phyloP scores from a whole-genome alignment of 352 stramenopile genomes.

The Phytophthora citricola region DNA sequence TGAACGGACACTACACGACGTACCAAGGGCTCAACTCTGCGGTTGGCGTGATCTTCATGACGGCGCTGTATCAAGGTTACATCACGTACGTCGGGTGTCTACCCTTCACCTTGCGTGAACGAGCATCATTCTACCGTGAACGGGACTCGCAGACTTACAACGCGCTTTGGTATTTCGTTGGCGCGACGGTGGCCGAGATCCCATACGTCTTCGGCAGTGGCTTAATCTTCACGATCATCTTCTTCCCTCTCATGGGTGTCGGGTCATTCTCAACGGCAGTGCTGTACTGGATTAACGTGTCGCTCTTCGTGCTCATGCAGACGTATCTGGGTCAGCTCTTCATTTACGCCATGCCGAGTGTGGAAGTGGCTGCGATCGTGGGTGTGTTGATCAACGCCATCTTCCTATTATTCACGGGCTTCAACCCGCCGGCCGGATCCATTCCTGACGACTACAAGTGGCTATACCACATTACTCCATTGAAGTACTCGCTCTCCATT shows the following conservation, averaged over 20 bases:
- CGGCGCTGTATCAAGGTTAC: slow-evolving; percentile 71
- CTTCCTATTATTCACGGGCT: neutral
- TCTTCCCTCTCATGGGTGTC: slow-evolving; percentile 5
- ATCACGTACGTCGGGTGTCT: slow-evolving; percentile 65
- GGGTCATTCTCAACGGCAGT: slow-evolving; percentile 24
- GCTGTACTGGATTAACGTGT: neutral
- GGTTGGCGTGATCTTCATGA: slow-evolving; percentile 82
- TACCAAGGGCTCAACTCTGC: slow-evolving; percentile 45
- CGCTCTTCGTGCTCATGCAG: slow-evolving; percentile 3
- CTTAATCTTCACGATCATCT: slow-evolving; percentile 32
- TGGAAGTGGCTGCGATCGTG: neutral
- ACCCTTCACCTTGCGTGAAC: slow-evolving; percentile 47
- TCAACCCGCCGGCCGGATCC: slow-evolving; percentile 1
- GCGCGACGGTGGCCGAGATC: slow-evolving; percentile 77
- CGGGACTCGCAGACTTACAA: slow-evolving; percentile 86
- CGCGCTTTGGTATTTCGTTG: slow-evolving; percentile 63
- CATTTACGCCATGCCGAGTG: neutral
- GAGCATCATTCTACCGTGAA: slow-evolving; percentile 43
- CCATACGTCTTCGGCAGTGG: slow-evolving; percentile 46
- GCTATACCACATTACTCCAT: slow-evolving; percentile 45
- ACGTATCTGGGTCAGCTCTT: neutral
- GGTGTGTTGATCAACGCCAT: neutral
- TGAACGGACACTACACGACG: slow-evolving; percentile 37
- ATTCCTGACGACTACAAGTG: slow-evolving; percentile 13
- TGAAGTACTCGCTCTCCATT: slow-evolving; percentile 39